Percentiles rank a stretch among this genome's conserved stretches.
Conservation (phyloP, 352 stramenopile species). For the Elongisporangium undulatum region DNA sequence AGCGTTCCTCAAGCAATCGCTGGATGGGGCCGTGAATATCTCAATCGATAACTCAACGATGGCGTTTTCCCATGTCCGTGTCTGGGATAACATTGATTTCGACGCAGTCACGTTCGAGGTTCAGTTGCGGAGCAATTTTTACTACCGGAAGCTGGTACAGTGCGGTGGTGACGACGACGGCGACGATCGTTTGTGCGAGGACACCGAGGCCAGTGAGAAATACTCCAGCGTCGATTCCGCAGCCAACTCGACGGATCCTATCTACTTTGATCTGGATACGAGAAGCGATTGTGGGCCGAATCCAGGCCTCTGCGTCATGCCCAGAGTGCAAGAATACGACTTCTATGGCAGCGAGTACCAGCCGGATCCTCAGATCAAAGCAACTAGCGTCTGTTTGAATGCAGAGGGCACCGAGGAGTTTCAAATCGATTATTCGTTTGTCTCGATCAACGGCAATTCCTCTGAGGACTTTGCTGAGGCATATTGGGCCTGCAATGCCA, state of each 20-base stretch:
- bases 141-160: slow-evolving; percentile 10
- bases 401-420: slow-evolving; percentile 21
- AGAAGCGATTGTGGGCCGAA: slow-evolving; percentile 17
- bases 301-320: slow-evolving; percentile 16
- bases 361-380: slow-evolving; percentile 27
- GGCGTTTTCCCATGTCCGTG: too few relatives aligned
- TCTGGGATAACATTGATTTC: slow-evolving; percentile 27
- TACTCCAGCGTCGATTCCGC: slow-evolving; percentile 11
- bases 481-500: slow-evolving; percentile 14
- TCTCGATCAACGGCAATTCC: too few relatives aligned
- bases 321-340: slow-evolving; percentile 7
- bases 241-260: neutral
- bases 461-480: too few relatives aligned
- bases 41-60: too few relatives aligned
- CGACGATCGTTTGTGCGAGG: neutral
- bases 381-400: slow-evolving; percentile 27
- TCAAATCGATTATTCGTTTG: slow-evolving; percentile 22
- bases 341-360: slow-evolving; percentile 20
- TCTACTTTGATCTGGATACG: slow-evolving; percentile 8
- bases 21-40: too few relatives aligned
- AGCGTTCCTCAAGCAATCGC: too few relatives aligned
- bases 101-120: slow-evolving; percentile 42
- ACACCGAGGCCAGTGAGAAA: slow-evolving; percentile 1
- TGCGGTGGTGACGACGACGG: slow-evolving; percentile 1
- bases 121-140: slow-evolving; percentile 16